Conservation (phyloP, 495 filamentous ascomycete species). For the Penicillium odoratum region DNA sequence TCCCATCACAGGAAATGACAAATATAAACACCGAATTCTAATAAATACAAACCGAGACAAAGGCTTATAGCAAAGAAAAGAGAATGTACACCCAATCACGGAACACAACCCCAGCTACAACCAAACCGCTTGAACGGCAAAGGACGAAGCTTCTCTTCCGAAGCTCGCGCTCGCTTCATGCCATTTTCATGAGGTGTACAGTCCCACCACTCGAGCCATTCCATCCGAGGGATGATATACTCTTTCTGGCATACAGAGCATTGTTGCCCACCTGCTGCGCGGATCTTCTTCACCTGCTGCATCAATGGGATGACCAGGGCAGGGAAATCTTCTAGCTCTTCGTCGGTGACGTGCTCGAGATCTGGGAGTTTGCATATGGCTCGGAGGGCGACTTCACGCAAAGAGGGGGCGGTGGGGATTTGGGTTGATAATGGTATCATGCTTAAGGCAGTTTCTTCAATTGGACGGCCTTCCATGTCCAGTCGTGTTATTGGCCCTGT, state of each 20-base stretch:
- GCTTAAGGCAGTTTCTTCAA: slow-evolving; percentile 10
- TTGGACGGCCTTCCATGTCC: slow-evolving; percentile 44
- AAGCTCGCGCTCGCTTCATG: slow-evolving; percentile 37
- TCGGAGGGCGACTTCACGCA: slow-evolving; percentile 61
- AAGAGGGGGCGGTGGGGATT: slow-evolving; percentile 43
- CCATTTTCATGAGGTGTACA: slow-evolving; percentile 46
- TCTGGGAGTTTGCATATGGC: slow-evolving; percentile 42
- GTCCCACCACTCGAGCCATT: slow-evolving; percentile 79
- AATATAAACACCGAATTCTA: background rate
- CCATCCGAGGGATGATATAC: slow-evolving; percentile 59
- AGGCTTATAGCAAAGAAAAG: background rate
- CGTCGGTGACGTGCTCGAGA: slow-evolving; percentile 44
- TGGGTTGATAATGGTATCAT: slow-evolving; percentile 3
- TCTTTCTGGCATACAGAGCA: slow-evolving; percentile 61
- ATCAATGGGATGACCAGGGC: slow-evolving; percentile 42
- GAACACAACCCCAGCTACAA: slow-evolving; percentile 68
- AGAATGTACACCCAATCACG: slow-evolving; percentile 9
- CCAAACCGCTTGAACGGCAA: slow-evolving; percentile 64
- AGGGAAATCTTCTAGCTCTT: slow-evolving; percentile 42
- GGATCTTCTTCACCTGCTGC: slow-evolving; percentile 40
- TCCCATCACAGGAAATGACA: background rate
- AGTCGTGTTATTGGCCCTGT: slow-evolving; percentile 44
- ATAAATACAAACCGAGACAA: background rate
- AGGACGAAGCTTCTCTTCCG: slow-evolving; percentile 39
- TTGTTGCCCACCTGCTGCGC: slow-evolving; percentile 48